Evolutionary conservation across 495 filamentous ascomycete species (phyloP).

Genomic region (Immersiella caudata): DNA sequence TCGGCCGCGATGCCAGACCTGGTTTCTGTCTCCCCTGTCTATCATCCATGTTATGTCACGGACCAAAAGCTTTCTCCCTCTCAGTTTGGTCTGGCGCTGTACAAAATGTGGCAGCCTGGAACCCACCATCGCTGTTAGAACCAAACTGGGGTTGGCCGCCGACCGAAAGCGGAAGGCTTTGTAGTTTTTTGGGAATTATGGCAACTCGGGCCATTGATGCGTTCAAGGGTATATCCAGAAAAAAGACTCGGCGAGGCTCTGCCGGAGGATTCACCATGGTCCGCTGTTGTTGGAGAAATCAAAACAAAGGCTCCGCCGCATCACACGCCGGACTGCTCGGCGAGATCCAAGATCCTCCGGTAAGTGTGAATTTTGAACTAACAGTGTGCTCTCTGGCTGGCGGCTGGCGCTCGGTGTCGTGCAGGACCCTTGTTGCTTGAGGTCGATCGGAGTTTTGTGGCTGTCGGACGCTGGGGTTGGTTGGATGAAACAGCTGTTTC

Average conservation of each 20-base stretch:
- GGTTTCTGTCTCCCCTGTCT: background rate
- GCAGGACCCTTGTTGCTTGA: constrained; percentile 28
- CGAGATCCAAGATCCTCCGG: background rate
- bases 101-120: constrained; percentile 4
- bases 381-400: background rate
- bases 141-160: background rate
- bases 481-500: constrained; percentile 55
- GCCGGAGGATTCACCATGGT: background rate
- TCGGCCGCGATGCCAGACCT: background rate
- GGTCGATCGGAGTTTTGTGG: constrained; percentile 29
- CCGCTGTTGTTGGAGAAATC: background rate
- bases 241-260: background rate
- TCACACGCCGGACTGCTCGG: background rate
- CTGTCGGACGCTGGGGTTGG: constrained; percentile 32
- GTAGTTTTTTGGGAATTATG: background rate
- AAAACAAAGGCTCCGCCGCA: background rate
- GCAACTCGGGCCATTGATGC: background rate
- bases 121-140: background rate
- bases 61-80: background rate
- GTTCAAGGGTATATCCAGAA: background rate
- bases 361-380: background rate
- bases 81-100: background rate
- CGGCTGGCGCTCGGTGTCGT: constrained; percentile 28
- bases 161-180: background rate
- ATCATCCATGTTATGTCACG: constrained; percentile 7